phyloP scores from a whole-genome alignment of 176 grass and related monocot genomes.

The Aegilops longissima region DNA sequence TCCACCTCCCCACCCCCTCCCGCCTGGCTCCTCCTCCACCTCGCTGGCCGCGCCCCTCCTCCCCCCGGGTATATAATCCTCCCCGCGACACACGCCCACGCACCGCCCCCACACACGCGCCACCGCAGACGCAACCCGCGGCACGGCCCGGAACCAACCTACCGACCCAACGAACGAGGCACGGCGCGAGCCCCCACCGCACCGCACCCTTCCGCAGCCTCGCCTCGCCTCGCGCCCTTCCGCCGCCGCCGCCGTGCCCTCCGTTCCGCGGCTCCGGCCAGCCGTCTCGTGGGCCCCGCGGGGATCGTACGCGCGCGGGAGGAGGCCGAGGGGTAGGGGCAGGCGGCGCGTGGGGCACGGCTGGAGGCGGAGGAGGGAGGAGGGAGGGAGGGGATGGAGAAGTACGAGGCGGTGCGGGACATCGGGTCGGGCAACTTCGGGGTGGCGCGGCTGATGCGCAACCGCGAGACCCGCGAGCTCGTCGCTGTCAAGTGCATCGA shows the following conservation, averaged over 20 bases:
- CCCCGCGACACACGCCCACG: constrained; percentile 37
- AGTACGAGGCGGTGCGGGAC: constrained; percentile 84
- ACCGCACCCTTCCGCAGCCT: not conserved
- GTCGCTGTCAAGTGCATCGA: constrained; percentile 96
- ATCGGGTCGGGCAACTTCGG: constrained; percentile 95
- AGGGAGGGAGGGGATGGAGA: constrained; percentile 50
- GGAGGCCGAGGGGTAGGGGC: not conserved
- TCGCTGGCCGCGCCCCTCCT: not conserved
- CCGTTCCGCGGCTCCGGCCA: constrained; percentile 5
- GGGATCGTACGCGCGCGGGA: not conserved
- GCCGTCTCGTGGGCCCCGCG: not conserved
- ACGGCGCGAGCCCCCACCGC: constrained; percentile 16
- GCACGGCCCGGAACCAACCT: constrained; percentile 13
- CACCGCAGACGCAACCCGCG: not conserved
- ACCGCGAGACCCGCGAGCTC: constrained; percentile 80
- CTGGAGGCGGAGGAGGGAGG: not conserved
- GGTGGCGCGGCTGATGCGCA: constrained; percentile 80
- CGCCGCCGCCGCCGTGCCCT: not conserved
- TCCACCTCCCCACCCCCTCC: not conserved
- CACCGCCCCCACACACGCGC: constrained; percentile 13
- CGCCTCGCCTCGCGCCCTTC: not conserved
- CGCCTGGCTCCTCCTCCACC: not conserved
- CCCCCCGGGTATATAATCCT: constrained; percentile 37
- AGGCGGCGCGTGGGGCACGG: too few species aligned
- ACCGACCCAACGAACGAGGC: not conserved